Base-by-base conservation (phyloP, 2,329 filamentous ascomycete species). In the Ascochyta lentis region DNA sequence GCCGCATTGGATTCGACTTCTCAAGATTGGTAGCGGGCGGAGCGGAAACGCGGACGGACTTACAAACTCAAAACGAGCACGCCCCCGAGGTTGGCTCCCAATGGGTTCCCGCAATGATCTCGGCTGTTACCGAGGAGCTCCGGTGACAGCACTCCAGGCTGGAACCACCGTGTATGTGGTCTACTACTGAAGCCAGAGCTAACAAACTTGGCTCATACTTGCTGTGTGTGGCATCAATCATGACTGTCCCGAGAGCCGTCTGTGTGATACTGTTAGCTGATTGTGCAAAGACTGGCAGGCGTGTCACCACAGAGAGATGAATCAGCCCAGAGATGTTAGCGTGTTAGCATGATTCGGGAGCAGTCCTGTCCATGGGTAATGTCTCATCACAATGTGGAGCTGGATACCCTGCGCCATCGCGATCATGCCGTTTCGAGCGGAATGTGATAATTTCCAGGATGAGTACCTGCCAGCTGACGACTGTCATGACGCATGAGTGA, bases 81-180 rank as follows among this genome's bases (percentile, higher is more conserved):
- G 69, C 65, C 67, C 70, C 70, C 56, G 60, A 61, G 52, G 49
- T 54, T 72, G 70, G 69, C 68, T 68, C 63, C 61, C 60, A 58
- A 54, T 53, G 43, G 52, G 53, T 64, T 59, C 65, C 54, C 63
- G 63, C 64, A 60, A 58, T 65, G 58, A 60, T 54, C 38, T 69
- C 68, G 69, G 69, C 50, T 57, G 49, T 54, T 61, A 53, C 67
- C 65, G 67, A 66, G 54, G 37, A 41, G 56, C 51, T 61, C 52
- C 54, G 58, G 56, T 45, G 34, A 46, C 24, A 57, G 38, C 39
- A 45, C 49, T 46, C 7, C 19, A 38, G 45, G 34, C 41, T 44
- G 40, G 40, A 58, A 19, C 19, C 3, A 19, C 19, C 19, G 19
- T 41, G 43, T 49, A 5, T 37, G 37, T 26, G 31, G 7, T 47